Base-by-base conservation (phyloP, 1,284 basidiomycete species). In the Ceratobasidium theobromae region DNA sequence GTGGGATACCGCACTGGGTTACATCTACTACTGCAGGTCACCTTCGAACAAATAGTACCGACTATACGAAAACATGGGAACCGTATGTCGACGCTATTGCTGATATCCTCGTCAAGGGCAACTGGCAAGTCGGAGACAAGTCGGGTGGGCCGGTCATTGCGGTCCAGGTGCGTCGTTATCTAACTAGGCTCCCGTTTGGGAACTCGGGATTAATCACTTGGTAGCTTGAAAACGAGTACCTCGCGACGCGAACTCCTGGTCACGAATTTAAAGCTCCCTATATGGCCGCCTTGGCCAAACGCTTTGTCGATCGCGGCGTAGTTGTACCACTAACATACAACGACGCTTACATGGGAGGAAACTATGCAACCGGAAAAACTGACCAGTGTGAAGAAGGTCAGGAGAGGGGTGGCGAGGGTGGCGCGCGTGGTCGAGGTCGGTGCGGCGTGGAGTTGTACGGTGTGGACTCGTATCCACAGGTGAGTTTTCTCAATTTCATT, bases 381-480 rank as follows among this genome's bases (percentile, higher is more conserved):
- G 58, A 51, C 12, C 16, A 25, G 48, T 62, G 58, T 28, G 33
- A 51, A 41, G 58, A 62, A 14, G 58, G 58, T 5, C 45, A 51
- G 16, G 48, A 62, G 25, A 38, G 51, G 12, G 58, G 58, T 18
- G 58, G 58, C 2, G 58, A 49, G 16, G 25, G 21, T n/a, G 46
- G 23, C 23, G 23, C 33, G 23, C 14, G 18, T 16, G 58, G 58
- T 1, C 30, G 45, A n/a, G 58, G 55, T 1, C 68, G 71, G 45
- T 70, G 72, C 32, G 60, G 70, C 6, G 70, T 74, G 18, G 73
- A 76, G 49, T 43, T 75, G 27, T 76, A 74, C 52, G 76, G 76
- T 5, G 71, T 72, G 23, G 76, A 90, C 73, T 81, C 83, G 0
- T 89, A 90, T 71, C 87, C 86, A 12, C 85, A 88, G 48, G 58